phyloP scores from a whole-genome alignment of 2,329 filamentous ascomycete species.

The Colletotrichum kahawae region DNA sequence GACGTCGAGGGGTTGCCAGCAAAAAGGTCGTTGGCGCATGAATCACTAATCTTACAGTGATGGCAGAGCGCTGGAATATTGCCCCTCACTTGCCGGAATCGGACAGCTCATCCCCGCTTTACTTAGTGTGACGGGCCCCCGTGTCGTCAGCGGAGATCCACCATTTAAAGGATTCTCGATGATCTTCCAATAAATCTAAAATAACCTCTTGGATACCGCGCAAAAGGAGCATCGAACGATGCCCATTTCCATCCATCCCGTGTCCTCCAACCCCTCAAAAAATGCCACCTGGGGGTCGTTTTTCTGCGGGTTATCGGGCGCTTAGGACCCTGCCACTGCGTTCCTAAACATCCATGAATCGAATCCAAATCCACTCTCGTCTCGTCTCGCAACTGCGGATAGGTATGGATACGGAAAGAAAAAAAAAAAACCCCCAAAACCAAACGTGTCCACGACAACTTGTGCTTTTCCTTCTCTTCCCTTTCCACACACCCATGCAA shows the following conservation, averaged over 20 bases:
- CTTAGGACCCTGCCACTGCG: neutral
- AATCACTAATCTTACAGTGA: constrained; percentile 16
- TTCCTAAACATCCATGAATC: neutral
- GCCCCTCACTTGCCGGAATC: constrained; percentile 10
- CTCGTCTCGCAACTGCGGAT: neutral
- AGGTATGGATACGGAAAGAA: neutral
- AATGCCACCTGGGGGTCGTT: neutral
- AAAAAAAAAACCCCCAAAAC: neutral
- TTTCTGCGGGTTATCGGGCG: neutral
- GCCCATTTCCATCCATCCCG: neutral
- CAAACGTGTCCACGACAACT: neutral
- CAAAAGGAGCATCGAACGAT: constrained; percentile 6
- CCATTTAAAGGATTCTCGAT: constrained; percentile 8
- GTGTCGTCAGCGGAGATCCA: constrained; percentile 16
- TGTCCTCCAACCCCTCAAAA: neutral
- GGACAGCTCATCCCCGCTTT: neutral
- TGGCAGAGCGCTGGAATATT: constrained; percentile 6
- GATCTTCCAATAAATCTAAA: constrained; percentile 20
- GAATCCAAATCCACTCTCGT: neutral
- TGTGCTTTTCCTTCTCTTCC: neutral
- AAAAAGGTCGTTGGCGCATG: neutral
- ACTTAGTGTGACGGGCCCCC: neutral
- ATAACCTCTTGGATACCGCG: constrained; percentile 13
- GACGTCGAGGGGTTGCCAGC: neutral
- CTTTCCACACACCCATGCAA: neutral